Evolutionary conservation across 2,329 filamentous ascomycete genomes (phyloP), one percentile per base, ranked within the genome.

Genomic region (Apiospora rasikravindrae): DNA sequence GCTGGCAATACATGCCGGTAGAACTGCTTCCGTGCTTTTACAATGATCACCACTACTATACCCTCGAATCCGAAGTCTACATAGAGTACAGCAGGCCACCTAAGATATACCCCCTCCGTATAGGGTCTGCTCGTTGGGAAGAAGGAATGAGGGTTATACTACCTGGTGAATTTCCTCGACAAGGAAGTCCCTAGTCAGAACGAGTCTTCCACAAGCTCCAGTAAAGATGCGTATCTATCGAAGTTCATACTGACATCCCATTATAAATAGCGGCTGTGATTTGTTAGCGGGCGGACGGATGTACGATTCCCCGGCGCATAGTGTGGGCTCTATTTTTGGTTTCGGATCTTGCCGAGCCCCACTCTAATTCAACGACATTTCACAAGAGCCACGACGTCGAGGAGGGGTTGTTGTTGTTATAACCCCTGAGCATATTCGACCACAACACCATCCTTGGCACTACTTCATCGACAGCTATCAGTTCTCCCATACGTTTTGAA

Each of bases 301-400:
- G 57, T 40, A 64, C n/a, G 57, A 64, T 64, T 64, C 10, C 6
- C 57, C 57, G 57, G 22, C 19, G 57, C 40, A 64, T 64, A n/a
- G 57, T 40, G 57, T 37, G 57, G 33, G 10, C 33, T 33, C 14
- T 42, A n/a, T 47, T 14, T 61, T 10, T 22, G 53, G 33, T 14
- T n/a, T 64, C 57, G 57, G 57, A 40, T 40, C 57, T 64, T 64
- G 29, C 57, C 57, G 33, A n/a, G 33, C 1, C 57, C 57, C 57
- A 64, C 57, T 64, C 33, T 64, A 64, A 40, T 40, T 22, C 57
- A 64, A 64, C 57, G 57, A 64, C 57, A 64, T 64, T 37, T 33
- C 33, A 37, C 33, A 33, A 3, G 3, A 64, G n/a, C n/a, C 29
- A 61, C 7, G 29, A 33, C 53, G 16, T 33, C 37, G 53, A 61